A percentile compares a stretch with the other conserved stretches of the same genome.
Evolutionary conservation across 108 stramenopile species (phyloP).

Genomic region (Fragilaria crotonensis): DNA sequence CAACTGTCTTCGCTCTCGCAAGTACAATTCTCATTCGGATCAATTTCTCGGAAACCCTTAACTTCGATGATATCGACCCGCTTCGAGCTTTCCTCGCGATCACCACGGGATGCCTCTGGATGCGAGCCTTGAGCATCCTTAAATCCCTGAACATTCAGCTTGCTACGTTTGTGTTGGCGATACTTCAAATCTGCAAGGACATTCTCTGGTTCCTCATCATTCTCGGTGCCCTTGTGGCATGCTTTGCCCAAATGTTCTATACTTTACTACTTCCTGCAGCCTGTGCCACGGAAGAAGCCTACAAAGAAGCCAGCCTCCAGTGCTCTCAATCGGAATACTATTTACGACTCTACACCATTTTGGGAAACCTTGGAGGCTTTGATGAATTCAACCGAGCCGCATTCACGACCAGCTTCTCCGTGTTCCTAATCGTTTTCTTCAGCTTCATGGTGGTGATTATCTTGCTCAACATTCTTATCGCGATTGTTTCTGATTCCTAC

Average conservation of each 20-base stretch:
- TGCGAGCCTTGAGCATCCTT: slow-evolving; percentile 41
- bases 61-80: slow-evolving; percentile 11
- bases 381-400: slow-evolving; percentile 28
- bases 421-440: slow-evolving; percentile 32
- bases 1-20: slow-evolving; percentile 30
- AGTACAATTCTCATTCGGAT: slow-evolving; percentile 34
- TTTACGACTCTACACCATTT: slow-evolving; percentile 36
- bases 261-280: slow-evolving; percentile 33
- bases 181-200: slow-evolving; percentile 45
- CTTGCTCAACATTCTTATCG: slow-evolving; percentile 54
- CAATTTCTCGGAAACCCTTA: slow-evolving; percentile 16
- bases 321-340: slow-evolving; percentile 51
- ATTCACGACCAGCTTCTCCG: slow-evolving; percentile 29
- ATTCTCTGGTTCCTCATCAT: slow-evolving; percentile 57
- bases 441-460: slow-evolving; percentile 32
- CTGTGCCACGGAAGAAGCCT: slow-evolving; percentile 19
- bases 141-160: slow-evolving; percentile 54
- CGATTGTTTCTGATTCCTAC: slow-evolving; percentile 69
- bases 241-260: slow-evolving; percentile 54
- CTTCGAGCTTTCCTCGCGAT: slow-evolving; percentile 36
- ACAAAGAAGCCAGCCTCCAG: background rate
- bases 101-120: slow-evolving; percentile 49
- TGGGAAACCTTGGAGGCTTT: slow-evolving; percentile 33
- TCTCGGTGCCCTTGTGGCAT: slow-evolving; percentile 34
- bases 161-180: slow-evolving; percentile 50